Evolutionary conservation across 345 rosid species (phyloP), one percentile per base, ranked within the genome.

Genomic region (Garcia nutans): DNA sequence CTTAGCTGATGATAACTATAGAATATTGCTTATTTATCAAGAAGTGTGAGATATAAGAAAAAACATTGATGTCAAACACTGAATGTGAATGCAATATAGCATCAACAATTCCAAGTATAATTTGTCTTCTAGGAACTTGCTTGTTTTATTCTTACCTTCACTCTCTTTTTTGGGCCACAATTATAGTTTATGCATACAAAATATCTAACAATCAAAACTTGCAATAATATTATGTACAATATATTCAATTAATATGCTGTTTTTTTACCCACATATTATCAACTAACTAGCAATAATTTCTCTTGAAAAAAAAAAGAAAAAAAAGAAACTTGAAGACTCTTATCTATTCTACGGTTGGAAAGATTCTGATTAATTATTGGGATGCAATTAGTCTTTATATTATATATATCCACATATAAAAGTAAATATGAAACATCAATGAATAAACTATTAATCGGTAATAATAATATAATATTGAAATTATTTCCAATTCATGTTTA

Each of bases 151-250:
- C 71, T 68, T 4, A 23, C 55, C 45, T 66, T 52, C 64, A 33
- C 22, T 7, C 28, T 7, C 28, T 55, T 71, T 55, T 56, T 28
- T 54, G 82, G 86, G 74, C 86, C 88, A 85, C 86, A 83, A 71
- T 54, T 49, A 67, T 70, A 65, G 63, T 68, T 57, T 47, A 37
- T 44, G 7, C 6, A 26, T 57, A 71, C 41, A 74, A 83, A 81
- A 80, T 80, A 78, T 82, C 85, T 37, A 37, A 5, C 41, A 37
- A 3, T 37, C 78, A 50, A 69, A 33, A 10, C n/a, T 56, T 41
- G 44, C 37, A 67, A 49, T 41, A 31, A 26, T 37, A 37, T 37
- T 37, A 44, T 31, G 16, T 37, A 33, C 45, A 10, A 68, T 60
- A 49, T 58, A 49, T 55, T 68, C 19, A 26, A 9, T 63, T 47